A percentile compares a stretch with the other conserved stretches of the same genome.
phyloP scores from a whole-genome alignment of 129 eudicot species.

The Helianthus tuberosus region DNA sequence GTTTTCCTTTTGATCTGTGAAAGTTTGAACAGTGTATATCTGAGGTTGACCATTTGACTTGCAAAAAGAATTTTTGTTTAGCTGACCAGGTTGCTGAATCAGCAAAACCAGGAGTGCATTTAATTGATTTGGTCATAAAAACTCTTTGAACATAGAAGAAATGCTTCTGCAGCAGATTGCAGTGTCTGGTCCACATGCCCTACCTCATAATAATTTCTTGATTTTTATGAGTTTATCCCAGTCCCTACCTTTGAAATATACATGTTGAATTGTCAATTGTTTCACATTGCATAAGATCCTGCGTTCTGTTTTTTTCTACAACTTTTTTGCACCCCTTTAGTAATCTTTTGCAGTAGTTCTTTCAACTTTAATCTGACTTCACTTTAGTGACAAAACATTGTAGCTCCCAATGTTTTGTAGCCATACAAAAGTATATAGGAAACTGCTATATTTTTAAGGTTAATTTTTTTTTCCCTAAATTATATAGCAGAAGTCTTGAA shows the following conservation, averaged over 20 bases:
- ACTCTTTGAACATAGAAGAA: constrained; percentile 24
- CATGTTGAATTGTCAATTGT: constrained; percentile 5
- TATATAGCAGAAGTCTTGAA: constrained; percentile 7
- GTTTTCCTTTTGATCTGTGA: constrained; percentile 10
- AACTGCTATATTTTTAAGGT: background rate
- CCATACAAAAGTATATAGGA: background rate
- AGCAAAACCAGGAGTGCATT: constrained; percentile 18
- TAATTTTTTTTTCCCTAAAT: background rate
- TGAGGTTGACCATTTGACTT: constrained; percentile 33
- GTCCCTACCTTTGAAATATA: constrained; percentile 10
- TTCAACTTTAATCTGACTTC: background rate
- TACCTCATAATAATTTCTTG: constrained; percentile 26
- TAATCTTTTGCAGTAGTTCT: background rate
- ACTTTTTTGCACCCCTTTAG: background rate
- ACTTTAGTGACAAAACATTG: background rate
- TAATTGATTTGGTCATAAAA: constrained; percentile 25
- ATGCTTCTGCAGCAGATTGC: constrained; percentile 20
- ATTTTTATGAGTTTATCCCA: constrained; percentile 17
- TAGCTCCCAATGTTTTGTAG: background rate
- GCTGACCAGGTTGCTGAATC: too few species aligned
- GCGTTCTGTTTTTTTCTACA: constrained; percentile 13
- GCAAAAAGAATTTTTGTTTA: constrained; percentile 30
- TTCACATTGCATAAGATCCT: constrained; percentile 11
- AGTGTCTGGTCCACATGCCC: constrained; percentile 36
- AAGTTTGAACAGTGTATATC: constrained; percentile 28